phyloP scores from a whole-genome alignment of 2,329 filamentous ascomycete species.

The Fusarium scirpi region DNA sequence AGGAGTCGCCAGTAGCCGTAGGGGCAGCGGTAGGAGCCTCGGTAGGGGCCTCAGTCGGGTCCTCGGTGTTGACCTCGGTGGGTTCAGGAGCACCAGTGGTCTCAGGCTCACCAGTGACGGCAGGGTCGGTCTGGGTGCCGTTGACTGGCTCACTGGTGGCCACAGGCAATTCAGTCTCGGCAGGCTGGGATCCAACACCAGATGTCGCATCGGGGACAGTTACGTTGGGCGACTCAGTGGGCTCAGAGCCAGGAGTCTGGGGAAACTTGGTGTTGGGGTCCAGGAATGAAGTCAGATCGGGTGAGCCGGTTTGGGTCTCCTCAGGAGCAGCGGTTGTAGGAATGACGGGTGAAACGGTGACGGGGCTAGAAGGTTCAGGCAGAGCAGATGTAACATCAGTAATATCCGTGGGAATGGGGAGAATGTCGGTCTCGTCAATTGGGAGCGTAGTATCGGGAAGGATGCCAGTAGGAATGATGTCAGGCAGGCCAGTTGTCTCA shows the following conservation, averaged over 20 bases:
- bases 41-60: conserved; percentile 15
- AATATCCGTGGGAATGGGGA: conserved; percentile 20
- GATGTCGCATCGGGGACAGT: conserved; percentile 25
- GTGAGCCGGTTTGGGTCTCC: conserved; percentile 13
- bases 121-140: conserved; percentile 20
- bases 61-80: background rate
- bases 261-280: conserved; percentile 31
- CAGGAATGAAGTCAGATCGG: conserved; percentile 24
- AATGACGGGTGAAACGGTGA: conserved; percentile 25
- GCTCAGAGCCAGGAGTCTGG: conserved; percentile 6
- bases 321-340: conserved; percentile 14
- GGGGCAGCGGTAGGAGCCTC: conserved; percentile 10
- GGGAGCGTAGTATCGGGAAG: conserved; percentile 27
- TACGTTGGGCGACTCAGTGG: conserved; percentile 26
- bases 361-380: conserved; percentile 26
- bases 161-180: conserved; percentile 8
- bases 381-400: conserved; percentile 21
- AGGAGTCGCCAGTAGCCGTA: conserved; percentile 16
- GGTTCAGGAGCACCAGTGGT: conserved; percentile 23
- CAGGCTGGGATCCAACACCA: conserved; percentile 10
- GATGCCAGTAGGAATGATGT: conserved; percentile 24
- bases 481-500: conserved; percentile 21
- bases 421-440: conserved; percentile 12
- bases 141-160: conserved; percentile 27
- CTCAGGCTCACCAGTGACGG: conserved; percentile 13